A percentile compares a stretch with the other conserved stretches of the same genome.
Conservation (phyloP, 2,329 filamentous ascomycete species). For the Ophiostoma ulmi region DNA sequence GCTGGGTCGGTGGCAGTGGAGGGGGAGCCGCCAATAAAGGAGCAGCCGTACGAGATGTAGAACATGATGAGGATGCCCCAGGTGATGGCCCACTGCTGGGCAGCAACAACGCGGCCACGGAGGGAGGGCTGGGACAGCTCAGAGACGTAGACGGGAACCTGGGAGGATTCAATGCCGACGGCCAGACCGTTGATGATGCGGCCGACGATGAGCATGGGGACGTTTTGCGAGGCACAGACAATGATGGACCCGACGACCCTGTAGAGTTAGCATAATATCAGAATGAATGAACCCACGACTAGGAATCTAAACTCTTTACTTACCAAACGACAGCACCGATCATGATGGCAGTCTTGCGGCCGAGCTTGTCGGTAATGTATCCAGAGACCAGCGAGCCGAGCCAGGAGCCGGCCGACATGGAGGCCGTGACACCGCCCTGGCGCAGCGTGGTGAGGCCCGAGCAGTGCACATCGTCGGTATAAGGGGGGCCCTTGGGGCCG, state of each 20-base stretch:
- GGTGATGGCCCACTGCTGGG: constrained; percentile 38
- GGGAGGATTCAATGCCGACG: constrained; percentile 67
- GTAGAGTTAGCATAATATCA: not conserved
- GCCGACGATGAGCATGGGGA: constrained; percentile 58
- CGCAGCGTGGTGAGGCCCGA: constrained; percentile 21
- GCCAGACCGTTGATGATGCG: constrained; percentile 66
- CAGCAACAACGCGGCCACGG: constrained; percentile 41
- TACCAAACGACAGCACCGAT: constrained; percentile 48
- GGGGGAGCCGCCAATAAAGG: constrained; percentile 34
- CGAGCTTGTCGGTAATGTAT: constrained; percentile 51
- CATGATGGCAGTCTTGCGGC: constrained; percentile 47
- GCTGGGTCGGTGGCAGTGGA: constrained; percentile 34
- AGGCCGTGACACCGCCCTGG: constrained; percentile 62
- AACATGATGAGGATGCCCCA: constrained; percentile 45
- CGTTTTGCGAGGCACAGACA: constrained; percentile 41
- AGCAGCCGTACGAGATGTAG: constrained; percentile 44
- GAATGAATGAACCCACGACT: not conserved
- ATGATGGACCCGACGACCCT: constrained; percentile 45
- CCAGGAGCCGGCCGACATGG: constrained; percentile 68
- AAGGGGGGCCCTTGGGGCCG: constrained; percentile 32
- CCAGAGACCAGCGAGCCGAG: constrained; percentile 58
- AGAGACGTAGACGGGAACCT: constrained; percentile 66
- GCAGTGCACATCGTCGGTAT: constrained; percentile 19
- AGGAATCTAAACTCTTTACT: constrained; percentile 27
- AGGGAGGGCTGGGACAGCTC: constrained; percentile 52